These are phyloP conservation scores for Chenopodium album DNA, from an alignment of 148 eudicot species.

Conservation along the genomic window DNA sequence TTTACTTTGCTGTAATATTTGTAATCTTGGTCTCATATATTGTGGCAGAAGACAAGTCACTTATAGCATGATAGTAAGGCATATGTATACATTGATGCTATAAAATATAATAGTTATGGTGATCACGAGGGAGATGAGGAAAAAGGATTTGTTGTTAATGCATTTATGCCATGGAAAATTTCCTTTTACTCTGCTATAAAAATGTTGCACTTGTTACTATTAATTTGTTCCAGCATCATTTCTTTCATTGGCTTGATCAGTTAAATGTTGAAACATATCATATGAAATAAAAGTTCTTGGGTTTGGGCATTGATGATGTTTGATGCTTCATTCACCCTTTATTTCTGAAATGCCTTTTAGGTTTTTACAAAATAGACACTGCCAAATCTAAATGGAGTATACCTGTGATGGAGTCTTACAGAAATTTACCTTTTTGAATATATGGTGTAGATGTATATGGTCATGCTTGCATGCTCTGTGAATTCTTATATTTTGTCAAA, in stretches of 20 bases:
- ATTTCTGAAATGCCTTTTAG: neutral
- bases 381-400: no score
- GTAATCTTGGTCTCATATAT: no score
- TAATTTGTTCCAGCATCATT: neutral
- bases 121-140: neutral
- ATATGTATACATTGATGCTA: neutral
- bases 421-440: neutral
- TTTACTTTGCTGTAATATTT: no score
- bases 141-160: neutral
- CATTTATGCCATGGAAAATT: no score
- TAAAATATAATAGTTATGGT: neutral
- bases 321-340: neutral
- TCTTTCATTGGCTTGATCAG: neutral
- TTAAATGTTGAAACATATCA: neutral
- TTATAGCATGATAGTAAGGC: neutral
- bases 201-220: neutral
- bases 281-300: neutral
- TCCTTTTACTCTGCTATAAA: neutral
- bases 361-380: no score
- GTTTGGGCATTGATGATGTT: neutral
- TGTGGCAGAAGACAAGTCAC: neutral
- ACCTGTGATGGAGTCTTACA: neutral
- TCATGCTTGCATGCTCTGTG: neutral
- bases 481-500: neutral
- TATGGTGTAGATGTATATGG: neutral